A percentile compares a stretch with the other conserved stretches of the same genome.
Evolutionary conservation across 139 green algal genomes (phyloP).

Genomic region (Astrephomene gubernaculifera): DNA sequence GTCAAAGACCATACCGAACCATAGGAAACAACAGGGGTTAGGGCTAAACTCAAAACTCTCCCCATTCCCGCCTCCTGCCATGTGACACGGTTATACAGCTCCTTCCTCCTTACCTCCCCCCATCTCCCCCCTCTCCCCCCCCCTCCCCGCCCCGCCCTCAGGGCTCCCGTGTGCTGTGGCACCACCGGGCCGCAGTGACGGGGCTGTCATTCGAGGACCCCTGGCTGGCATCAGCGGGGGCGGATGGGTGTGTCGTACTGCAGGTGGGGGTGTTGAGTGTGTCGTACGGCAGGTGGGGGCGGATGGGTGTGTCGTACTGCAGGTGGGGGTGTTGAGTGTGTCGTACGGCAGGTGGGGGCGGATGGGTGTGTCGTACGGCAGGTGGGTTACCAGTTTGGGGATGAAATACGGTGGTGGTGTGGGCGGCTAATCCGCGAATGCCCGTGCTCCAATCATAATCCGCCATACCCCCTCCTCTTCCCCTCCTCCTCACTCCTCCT

Average conservation of each 20-base stretch:
- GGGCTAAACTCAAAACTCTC: too few species aligned
- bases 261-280: conserved; percentile 1
- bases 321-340: not conserved
- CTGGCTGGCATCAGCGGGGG: conserved; percentile 64
- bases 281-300: not conserved
- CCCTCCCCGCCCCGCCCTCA: not conserved
- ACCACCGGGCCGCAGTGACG: conserved; percentile 48
- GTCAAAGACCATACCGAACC: too few species aligned
- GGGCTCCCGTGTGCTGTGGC: conserved; percentile 50
- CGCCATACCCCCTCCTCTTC: too few species aligned
- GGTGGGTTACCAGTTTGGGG: not conserved
- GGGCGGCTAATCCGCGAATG: too few species aligned
- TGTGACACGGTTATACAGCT: too few species aligned
- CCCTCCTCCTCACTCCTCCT: too few species aligned
- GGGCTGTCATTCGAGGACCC: conserved; percentile 73
- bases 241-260: conserved; percentile 29
- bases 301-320: conserved; percentile 23
- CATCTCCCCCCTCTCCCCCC: not conserved
- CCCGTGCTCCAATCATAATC: too few species aligned
- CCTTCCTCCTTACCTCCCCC: too few species aligned
- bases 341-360: not conserved
- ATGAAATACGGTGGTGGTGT: too few species aligned
- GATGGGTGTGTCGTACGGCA: not conserved
- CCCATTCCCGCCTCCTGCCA: too few species aligned
- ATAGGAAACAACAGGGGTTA: too few species aligned